phyloP scores from a whole-genome alignment of 441 rosid species.

The Syzygium malaccense region DNA sequence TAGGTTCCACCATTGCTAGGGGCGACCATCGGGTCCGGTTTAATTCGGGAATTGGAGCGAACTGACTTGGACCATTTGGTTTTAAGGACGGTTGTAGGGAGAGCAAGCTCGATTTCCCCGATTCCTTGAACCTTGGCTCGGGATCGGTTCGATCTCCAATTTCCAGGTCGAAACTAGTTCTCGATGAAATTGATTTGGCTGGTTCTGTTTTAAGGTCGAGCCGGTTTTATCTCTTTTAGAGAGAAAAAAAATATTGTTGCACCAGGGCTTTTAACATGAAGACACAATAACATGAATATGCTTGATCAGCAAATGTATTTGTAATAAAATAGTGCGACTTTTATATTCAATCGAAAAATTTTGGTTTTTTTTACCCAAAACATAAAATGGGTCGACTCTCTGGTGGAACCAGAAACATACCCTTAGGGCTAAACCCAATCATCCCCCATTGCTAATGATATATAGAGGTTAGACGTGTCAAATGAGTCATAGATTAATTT shows the following conservation, averaged over 20 bases:
- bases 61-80: not conserved
- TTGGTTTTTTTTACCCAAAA: too few species aligned
- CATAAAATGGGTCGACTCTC: not conserved
- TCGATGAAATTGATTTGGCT: rapidly evolving
- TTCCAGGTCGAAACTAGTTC: not conserved
- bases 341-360: too few species aligned
- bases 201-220: not conserved
- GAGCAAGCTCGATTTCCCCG: not conserved
- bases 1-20: not conserved
- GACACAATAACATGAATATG: not conserved
- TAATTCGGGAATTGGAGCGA: not conserved
- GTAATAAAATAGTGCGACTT: not conserved
- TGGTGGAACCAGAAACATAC: not conserved
- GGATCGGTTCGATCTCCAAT: not conserved
- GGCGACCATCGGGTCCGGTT: too few species aligned
- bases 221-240: not conserved
- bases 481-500: too few species aligned
- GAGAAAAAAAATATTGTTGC: not conserved
- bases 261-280: too few species aligned
- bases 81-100: not conserved
- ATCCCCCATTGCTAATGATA: too few species aligned
- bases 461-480: too few species aligned
- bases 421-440: too few species aligned
- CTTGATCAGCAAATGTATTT: not conserved
- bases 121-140: not conserved